These are phyloP conservation scores for Penicillium griseofulvum DNA, from an alignment of 2,329 filamentous ascomycete genomes.

Conservation along the genomic window DNA sequence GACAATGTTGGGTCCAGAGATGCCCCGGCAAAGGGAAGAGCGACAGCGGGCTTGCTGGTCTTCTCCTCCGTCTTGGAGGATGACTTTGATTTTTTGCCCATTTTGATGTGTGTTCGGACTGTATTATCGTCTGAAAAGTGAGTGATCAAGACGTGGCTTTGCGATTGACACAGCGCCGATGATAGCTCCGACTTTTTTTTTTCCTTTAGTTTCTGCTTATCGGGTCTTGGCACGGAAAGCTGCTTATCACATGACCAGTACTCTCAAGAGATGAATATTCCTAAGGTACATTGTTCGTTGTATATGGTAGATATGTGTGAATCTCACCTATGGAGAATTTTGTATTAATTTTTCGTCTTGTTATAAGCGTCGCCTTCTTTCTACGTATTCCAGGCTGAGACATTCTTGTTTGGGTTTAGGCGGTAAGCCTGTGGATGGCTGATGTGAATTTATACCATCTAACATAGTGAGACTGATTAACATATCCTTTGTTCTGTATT, in stretches of 20 bases:
- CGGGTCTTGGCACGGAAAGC: slow-evolving; percentile 23
- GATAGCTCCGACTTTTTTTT: slow-evolving; percentile 28
- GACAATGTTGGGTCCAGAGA: slow-evolving; percentile 67
- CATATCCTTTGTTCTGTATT: neutral
- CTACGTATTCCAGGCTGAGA: neutral
- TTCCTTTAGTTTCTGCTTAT: slow-evolving; percentile 20
- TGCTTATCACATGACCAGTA: slow-evolving; percentile 20
- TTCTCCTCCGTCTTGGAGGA: slow-evolving; percentile 22
- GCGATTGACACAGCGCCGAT: slow-evolving; percentile 5
- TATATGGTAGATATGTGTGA: neutral
- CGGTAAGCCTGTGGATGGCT: neutral
- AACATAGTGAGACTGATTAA: neutral
- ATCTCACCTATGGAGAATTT: neutral
- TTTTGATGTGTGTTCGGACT: slow-evolving; percentile 16
- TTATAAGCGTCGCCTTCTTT: neutral
- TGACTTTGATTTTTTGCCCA: slow-evolving; percentile 38
- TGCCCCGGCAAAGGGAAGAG: slow-evolving; percentile 53
- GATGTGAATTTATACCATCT: neutral
- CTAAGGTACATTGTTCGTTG: neutral
- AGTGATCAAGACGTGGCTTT: slow-evolving; percentile 2
- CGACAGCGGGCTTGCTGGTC: slow-evolving; percentile 14
- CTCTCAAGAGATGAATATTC: neutral
- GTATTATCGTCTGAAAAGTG: neutral
- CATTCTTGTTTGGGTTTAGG: neutral
- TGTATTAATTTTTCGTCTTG: neutral